phyloP scores from a whole-genome alignment of 2,329 filamentous ascomycete genomes.

The Verticillium tricorpus region DNA sequence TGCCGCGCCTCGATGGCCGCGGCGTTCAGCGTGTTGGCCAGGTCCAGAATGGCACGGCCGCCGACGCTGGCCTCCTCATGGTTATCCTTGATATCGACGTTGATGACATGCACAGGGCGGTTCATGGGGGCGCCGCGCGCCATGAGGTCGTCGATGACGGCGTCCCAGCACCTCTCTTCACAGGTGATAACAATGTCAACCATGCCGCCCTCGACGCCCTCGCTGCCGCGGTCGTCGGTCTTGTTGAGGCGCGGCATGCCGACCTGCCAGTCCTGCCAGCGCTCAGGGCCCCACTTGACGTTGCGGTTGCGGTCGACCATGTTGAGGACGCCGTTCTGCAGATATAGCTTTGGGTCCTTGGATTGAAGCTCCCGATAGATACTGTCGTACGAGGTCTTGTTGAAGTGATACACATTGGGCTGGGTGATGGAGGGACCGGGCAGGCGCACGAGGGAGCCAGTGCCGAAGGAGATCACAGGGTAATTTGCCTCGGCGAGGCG shows the following conservation, averaged over 20 bases:
- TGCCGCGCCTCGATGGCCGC: slow-evolving; percentile 75
- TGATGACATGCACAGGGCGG: slow-evolving; percentile 93
- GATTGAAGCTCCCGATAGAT: slow-evolving; percentile 88
- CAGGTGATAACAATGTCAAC: slow-evolving; percentile 96
- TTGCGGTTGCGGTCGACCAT: slow-evolving; percentile 91
- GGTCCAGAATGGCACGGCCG: slow-evolving; percentile 84
- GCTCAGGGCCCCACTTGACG: slow-evolving; percentile 92
- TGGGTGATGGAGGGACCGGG: slow-evolving; percentile 88
- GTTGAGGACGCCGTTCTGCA: slow-evolving; percentile 86
- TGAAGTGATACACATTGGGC: slow-evolving; percentile 97
- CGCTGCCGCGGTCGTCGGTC: slow-evolving; percentile 67
- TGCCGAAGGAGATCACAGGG: slow-evolving; percentile 97
- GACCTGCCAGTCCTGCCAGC: slow-evolving; percentile 96
- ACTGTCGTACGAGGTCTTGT: slow-evolving; percentile 88
- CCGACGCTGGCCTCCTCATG: slow-evolving; percentile 93
- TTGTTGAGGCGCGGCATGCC: slow-evolving; percentile 79
- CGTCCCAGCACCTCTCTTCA: slow-evolving; percentile 97
- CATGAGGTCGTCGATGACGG: slow-evolving; percentile 89
- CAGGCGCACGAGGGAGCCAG: slow-evolving; percentile 87
- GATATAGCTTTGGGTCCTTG: slow-evolving; percentile 85
- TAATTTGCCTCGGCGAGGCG: slow-evolving; percentile 81
- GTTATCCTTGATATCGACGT: slow-evolving; percentile 97
- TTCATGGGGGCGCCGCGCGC: slow-evolving; percentile 83
- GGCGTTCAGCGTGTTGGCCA: slow-evolving; percentile 79
- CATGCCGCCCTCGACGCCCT: slow-evolving; percentile 80